phyloP scores from a whole-genome alignment of 306 rosid species.

The Cucumis sativus region Cucumber_9930_V3 NC_026655.2:26886501-26887000 shows the following conservation, averaged over 20 bases:
- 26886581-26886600: not conserved
- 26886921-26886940: conserved; percentile 14
- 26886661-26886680: not conserved
- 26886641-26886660: not conserved
- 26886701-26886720: not conserved
- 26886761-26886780: conserved; percentile 57
- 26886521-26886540: not conserved
- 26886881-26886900: conserved; percentile 99
- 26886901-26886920: conserved; percentile 95
- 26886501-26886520: not conserved
- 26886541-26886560: not conserved
- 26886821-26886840: conserved; percentile 65
- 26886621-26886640: not conserved
- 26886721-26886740: conserved; percentile 56
- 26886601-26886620: not conserved
- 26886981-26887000: conserved; percentile 54
- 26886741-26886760: conserved; percentile 82
- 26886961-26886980: not conserved
- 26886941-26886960: not conserved
- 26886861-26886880: conserved; percentile 95
- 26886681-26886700: not conserved
- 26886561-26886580: not conserved
- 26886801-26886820: conserved; percentile 59
- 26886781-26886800: conserved; percentile 78
- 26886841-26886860: conserved; percentile 95